Base-by-base conservation (phyloP, 2,329 filamentous ascomycete genomes). In the Apiospora saccharicola region DNA sequence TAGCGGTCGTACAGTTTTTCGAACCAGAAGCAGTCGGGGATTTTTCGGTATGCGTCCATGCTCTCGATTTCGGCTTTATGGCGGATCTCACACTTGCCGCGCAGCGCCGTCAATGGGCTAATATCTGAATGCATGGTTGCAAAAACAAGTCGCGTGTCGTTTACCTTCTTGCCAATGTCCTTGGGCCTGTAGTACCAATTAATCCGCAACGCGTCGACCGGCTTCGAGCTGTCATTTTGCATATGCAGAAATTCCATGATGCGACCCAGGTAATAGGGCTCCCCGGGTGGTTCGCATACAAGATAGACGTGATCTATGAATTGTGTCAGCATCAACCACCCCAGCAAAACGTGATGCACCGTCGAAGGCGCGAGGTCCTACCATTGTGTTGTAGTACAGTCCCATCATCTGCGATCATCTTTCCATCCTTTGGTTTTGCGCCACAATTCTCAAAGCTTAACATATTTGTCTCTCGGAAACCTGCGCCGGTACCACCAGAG, bases 101-200 rank as follows among this genome's bases (percentile, higher is more conserved):
- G 94, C 77, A 99, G 87, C 67, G 96, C 94, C 69, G 95, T 95
- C 78, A 99, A 87, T 72, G 96, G 96, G 81, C 94, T 97, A 74
- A 95, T 93, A 85, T 99, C 96, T 37, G 96, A 98, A 83, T 99
- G 96, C 96, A 99, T 99, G 43, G 96, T 98, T 74, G 95, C 96
- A 83, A 96, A 98, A 70, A 99, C 91, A 78, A 96, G 88, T 74
- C 96, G 93, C 73, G 94, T 96, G 86, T 99, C 96, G 81, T 93
- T 92, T 77, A 94, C 92, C 84, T 95, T 96, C 77, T 95, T 94
- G 76, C 94, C 94, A 80, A 98, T 97, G 84, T 99, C 96, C 83
- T 96, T 95, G 72, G 96, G 96, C 53, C 96, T 91, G 82, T 98
- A 98, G 83, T 96, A 98, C 96, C 96, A 99, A 85, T 99, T 99